Percentiles rank a stretch among this genome's conserved stretches.
phyloP scores from a whole-genome alignment of 352 stramenopile genomes.

The Phytophthora sp. region DNA sequence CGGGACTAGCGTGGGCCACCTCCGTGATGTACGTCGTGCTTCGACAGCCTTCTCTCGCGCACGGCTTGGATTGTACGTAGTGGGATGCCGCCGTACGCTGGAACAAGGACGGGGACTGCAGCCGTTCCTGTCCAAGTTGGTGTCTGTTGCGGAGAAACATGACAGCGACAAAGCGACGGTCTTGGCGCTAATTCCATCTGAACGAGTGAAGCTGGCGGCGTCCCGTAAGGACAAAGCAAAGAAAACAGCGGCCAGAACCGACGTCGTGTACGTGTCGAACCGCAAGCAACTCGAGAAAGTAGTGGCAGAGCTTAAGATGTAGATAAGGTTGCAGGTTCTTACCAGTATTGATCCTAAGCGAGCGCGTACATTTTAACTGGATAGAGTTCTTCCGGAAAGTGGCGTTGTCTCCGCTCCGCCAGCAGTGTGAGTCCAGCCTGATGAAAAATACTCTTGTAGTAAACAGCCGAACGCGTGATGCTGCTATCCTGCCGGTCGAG shows the following conservation, averaged over 20 bases:
- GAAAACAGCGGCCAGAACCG: conserved; percentile 21
- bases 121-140: conserved; percentile 48
- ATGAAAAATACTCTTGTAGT: conserved; percentile 94
- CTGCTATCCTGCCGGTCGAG: conserved; percentile 95
- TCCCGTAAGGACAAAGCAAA: conserved; percentile 18
- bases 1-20: conserved; percentile 80
- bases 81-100: conserved; percentile 83
- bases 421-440: conserved; percentile 91
- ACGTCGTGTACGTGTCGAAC: conserved; percentile 37
- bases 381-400: conserved; percentile 96
- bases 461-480: conserved; percentile 87
- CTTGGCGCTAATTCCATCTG: conserved; percentile 44
- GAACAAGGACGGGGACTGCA: conserved; percentile 75
- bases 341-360: conserved; percentile 38
- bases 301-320: conserved; percentile 26
- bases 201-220: conserved; percentile 25
- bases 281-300: conserved; percentile 39
- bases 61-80: conserved; percentile 94
- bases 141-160: conserved; percentile 28
- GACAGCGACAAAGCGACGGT: conserved; percentile 37
- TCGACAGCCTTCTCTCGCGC: conserved; percentile 93
- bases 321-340: conserved; percentile 5
- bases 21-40: conserved; percentile 92
- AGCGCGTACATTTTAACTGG: conserved; percentile 96
- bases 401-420: conserved; percentile 78